Percentiles rank a stretch among this genome's conserved stretches.
These are phyloP conservation scores for Tylopilus felleus DNA, from an alignment of 768 basidiomycete species.

Conservation along the genomic window DNA sequence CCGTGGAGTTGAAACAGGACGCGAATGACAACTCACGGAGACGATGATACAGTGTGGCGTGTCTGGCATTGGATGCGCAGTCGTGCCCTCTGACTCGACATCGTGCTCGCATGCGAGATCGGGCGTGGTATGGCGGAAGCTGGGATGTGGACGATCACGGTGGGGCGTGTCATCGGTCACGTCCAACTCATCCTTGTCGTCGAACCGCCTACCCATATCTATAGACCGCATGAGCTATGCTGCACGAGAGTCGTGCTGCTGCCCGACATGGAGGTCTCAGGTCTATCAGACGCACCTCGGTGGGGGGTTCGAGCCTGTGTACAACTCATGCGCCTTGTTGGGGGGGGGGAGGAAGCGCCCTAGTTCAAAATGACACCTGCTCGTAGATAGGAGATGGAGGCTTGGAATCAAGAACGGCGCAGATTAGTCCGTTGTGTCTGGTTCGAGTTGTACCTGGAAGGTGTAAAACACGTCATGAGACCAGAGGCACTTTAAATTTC, in stretches of 20 bases:
- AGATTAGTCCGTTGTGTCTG: background rate
- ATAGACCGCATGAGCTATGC: constrained; percentile 7
- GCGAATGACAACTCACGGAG: constrained; percentile 16
- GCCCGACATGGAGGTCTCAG: background rate
- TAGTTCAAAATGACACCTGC: background rate
- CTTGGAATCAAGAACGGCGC: background rate
- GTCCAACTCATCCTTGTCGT: constrained; percentile 7
- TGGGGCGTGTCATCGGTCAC: background rate
- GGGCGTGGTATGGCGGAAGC: background rate
- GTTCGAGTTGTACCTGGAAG: background rate
- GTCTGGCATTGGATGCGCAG: background rate
- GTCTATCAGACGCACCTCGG: constrained; percentile 11
- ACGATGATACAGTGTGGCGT: background rate
- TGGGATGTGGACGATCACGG: background rate
- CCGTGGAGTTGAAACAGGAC: background rate
- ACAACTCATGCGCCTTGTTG: constrained; percentile 4
- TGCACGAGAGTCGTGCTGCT: background rate
- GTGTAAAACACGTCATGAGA: background rate
- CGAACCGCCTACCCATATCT: constrained; percentile 6
- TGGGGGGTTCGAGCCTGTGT: constrained; percentile 5
- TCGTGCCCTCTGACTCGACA: constrained; percentile 1
- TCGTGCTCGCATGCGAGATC: constrained; percentile 14
- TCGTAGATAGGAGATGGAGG: background rate
- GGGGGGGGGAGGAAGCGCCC: too few relatives aligned
- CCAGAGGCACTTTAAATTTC: background rate